These are phyloP conservation scores for Cutaneotrichosporon sp. DNA, from an alignment of 1,284 basidiomycete species.

Conservation along the genomic window DNA sequence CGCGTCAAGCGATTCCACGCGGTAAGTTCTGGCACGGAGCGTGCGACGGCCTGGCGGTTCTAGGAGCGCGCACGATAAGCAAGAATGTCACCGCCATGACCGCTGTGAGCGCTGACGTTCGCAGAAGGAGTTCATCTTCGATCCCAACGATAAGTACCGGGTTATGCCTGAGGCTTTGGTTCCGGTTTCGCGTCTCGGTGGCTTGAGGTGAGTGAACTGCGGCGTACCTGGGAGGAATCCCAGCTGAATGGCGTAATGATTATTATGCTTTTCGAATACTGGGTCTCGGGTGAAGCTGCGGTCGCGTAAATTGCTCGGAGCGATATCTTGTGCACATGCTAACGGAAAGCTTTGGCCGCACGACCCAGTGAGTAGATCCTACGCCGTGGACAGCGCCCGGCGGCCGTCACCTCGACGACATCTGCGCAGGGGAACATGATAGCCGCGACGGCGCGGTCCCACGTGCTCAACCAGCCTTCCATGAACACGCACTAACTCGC, in stretches of 20 bases:
- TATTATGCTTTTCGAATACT: background rate
- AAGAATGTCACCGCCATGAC: background rate
- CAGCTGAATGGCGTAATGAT: no score
- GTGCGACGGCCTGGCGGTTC: no score
- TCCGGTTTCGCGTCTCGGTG: slow-evolving; percentile 62
- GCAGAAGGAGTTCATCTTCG: slow-evolving; percentile 55
- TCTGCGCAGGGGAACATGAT: background rate
- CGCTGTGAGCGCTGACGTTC: background rate
- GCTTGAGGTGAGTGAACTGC: slow-evolving; percentile 54
- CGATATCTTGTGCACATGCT: background rate
- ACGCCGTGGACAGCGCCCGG: background rate
- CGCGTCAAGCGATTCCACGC: slow-evolving; percentile 62
- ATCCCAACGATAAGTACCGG: slow-evolving; percentile 50
- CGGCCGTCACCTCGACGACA: background rate
- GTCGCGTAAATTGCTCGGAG: background rate
- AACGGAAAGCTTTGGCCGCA: slow-evolving; percentile 31
- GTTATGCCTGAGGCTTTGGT: slow-evolving; percentile 53
- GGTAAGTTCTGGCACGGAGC: slow-evolving; percentile 17
- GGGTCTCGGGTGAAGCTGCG: background rate
- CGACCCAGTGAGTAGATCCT: slow-evolving; percentile 53
- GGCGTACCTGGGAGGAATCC: no score
- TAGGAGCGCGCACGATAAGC: background rate
- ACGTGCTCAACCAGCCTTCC: background rate
- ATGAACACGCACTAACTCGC: background rate
- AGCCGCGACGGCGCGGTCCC: no score